Base-by-base conservation (phyloP, 495 filamentous ascomycete species). In the Tuber melanosporum region DNA sequence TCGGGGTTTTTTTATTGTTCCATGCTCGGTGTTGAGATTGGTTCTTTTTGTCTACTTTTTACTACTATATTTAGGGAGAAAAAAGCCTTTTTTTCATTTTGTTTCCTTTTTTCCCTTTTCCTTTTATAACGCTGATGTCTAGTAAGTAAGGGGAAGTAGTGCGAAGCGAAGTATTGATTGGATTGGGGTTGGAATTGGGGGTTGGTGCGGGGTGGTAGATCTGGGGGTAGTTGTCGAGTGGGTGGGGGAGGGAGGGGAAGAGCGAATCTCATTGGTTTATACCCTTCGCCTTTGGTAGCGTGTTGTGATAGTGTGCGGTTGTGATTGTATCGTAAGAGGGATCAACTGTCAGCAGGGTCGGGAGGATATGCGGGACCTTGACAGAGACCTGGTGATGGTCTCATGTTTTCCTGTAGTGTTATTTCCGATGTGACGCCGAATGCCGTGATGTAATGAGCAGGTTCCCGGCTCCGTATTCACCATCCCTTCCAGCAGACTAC, bases 11-110 rank as follows among this genome's bases (percentile, higher is more conserved):
- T 47, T 76, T 80, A 74, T 77, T 79, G 75, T 79, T 80, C 78
- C 71, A 80, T 74, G 79, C 73, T 80, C 73, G 78, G 78, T 80
- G 78, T 80, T 80, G 78, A 80, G 78, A 80, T 76, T 71, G 71
- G 77, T 72, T 75, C 52, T 75, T 75, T 36, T 66, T 15, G 57
- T 36, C 57, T 71, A 71, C 36, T 71, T 75, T 71, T 77, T 47
- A 26, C 70, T 73, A 80, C 74, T 73, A 49, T 79, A 79, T 80
- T 66, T 66, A 66, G 57, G 57, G 57, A 66, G 32, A 66, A 66
- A 66, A 66, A 66, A 66, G 14, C 26, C 14, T 36, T 66, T 36
- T 52, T 66, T 66, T 26, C n/a, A 12, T 57, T 26, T 14, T 57
- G 39, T 26, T 57, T 57, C n/a, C 9, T 26, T 26, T 15, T 17